phyloP scores from a whole-genome alignment of 1,139 yeast genomes.

The Pichia sp. region DNA sequence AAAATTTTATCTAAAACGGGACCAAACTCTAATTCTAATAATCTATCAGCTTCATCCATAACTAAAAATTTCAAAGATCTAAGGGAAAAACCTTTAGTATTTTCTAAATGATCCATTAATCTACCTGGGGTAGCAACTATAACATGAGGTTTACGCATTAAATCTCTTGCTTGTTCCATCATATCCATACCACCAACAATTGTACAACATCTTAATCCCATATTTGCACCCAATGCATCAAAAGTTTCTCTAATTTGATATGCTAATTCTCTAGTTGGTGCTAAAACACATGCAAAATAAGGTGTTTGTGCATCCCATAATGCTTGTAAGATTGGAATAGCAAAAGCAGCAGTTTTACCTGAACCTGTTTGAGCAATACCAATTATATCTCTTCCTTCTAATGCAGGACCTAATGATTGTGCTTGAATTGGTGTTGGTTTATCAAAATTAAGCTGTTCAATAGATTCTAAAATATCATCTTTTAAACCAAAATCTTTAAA shows the following conservation, averaged over 20 bases:
- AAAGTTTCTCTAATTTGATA: slow-evolving; percentile 94
- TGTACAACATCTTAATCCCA: slow-evolving; percentile 85
- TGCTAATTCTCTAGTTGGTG: slow-evolving; percentile 97
- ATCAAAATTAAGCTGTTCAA: slow-evolving; percentile 57
- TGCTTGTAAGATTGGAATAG: slow-evolving; percentile 84
- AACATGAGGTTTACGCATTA: slow-evolving; percentile 89
- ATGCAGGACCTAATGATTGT: slow-evolving; percentile 86
- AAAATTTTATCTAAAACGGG: slow-evolving; percentile 87
- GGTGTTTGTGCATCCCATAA: slow-evolving; percentile 87
- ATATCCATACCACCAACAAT: slow-evolving; percentile 98
- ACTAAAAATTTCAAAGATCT: slow-evolving; percentile 77
- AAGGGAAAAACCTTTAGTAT: slow-evolving; percentile 85
- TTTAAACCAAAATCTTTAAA: slow-evolving; percentile 54
- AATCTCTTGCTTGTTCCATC: slow-evolving; percentile 95
- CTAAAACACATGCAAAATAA: slow-evolving; percentile 80
- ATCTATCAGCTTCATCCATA: slow-evolving; percentile 96
- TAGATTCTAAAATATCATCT: slow-evolving; percentile 77
- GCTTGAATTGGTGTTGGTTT: slow-evolving; percentile 89
- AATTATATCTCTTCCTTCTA: slow-evolving; percentile 76
- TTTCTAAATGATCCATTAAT: slow-evolving; percentile 89
- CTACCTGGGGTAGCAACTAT: slow-evolving; percentile 97
- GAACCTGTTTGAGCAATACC: slow-evolving; percentile 84
- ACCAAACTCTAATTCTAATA: slow-evolving; percentile 94
- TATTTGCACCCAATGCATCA: slow-evolving; percentile 82
- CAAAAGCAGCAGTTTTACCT: slow-evolving; percentile 83